Evolutionary conservation across 2,329 filamentous ascomycete species (phyloP).

Genomic region (Aspergillus caelatus): DNA sequence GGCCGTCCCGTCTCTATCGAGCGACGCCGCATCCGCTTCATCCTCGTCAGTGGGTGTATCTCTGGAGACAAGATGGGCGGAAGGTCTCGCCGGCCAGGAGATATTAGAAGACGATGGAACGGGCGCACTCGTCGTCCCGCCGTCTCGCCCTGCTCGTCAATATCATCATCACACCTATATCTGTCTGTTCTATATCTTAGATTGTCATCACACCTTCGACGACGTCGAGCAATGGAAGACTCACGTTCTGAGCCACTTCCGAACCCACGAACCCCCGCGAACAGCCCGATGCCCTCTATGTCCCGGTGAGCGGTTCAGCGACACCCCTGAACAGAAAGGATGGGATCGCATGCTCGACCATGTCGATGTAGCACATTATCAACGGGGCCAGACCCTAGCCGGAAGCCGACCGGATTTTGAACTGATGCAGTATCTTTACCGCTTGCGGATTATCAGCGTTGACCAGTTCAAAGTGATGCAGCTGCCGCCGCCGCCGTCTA

Average conservation of each 20-base stretch:
- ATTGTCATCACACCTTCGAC: slow-evolving; percentile 45
- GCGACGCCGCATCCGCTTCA: slow-evolving; percentile 28
- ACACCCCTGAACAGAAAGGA: slow-evolving; percentile 31
- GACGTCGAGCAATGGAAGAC: slow-evolving; percentile 44
- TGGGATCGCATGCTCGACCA: slow-evolving; percentile 49
- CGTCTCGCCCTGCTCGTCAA: slow-evolving; percentile 14
- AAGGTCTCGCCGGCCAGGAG: slow-evolving; percentile 25
- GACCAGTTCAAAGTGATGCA: slow-evolving; percentile 49
- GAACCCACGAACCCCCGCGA: slow-evolving; percentile 41
- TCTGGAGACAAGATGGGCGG: slow-evolving; percentile 30
- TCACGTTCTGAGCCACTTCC: slow-evolving; percentile 50
- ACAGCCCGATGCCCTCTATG: slow-evolving; percentile 50
- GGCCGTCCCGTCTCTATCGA: slow-evolving; percentile 35
- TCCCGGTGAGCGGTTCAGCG: slow-evolving; percentile 26
- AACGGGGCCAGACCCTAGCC: slow-evolving; percentile 43
- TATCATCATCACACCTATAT: slow-evolving; percentile 28
- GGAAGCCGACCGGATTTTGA: slow-evolving; percentile 46
- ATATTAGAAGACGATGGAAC: slow-evolving; percentile 33
- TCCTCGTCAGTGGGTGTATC: slow-evolving; percentile 34
- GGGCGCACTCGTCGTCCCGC: slow-evolving; percentile 31
- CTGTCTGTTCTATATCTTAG: slow-evolving; percentile 50
- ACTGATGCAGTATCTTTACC: slow-evolving; percentile 50
- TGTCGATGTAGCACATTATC: slow-evolving; percentile 44
- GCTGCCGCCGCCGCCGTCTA: slow-evolving; percentile 40
- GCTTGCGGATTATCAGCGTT: slow-evolving; percentile 44